Evolutionary conservation across 2,329 filamentous ascomycete genomes (phyloP).

Genomic region (Pestalotiopsis sp.): DNA sequence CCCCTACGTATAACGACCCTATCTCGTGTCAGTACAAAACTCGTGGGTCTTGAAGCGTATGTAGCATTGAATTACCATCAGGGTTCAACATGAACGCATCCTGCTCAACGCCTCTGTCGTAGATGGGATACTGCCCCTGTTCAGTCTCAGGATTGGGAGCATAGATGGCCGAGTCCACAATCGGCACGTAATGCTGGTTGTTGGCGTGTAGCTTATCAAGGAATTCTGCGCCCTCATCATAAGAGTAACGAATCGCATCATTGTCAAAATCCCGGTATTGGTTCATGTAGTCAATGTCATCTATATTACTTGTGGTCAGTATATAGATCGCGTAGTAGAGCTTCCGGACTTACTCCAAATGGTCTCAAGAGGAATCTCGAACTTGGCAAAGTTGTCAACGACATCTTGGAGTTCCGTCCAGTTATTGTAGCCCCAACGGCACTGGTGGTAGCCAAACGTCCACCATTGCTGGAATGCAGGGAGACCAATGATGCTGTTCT

Average conservation of each 20-base stretch:
- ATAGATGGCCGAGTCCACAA: slow-evolving; percentile 73
- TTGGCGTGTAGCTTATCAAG: slow-evolving; percentile 62
- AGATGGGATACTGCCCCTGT: slow-evolving; percentile 63
- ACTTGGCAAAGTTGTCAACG: slow-evolving; percentile 63
- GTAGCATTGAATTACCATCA: slow-evolving; percentile 42
- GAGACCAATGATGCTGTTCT: slow-evolving; percentile 64
- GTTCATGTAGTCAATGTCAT: slow-evolving; percentile 73
- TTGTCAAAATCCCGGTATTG: slow-evolving; percentile 62
- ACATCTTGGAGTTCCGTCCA: slow-evolving; percentile 68
- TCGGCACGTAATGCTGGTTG: slow-evolving; percentile 70
- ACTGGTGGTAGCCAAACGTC: slow-evolving; percentile 81
- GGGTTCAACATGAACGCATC: slow-evolving; percentile 54
- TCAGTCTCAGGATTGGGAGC: slow-evolving; percentile 69
- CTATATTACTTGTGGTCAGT: slow-evolving; percentile 45
- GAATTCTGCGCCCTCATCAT: slow-evolving; percentile 59
- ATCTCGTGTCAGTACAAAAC: not conserved
- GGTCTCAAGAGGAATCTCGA: slow-evolving; percentile 69
- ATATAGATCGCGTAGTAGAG: slow-evolving; percentile 35
- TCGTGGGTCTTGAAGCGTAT: not conserved
- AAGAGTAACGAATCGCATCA: slow-evolving; percentile 56
- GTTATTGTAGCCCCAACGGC: slow-evolving; percentile 78
- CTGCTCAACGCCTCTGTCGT: slow-evolving; percentile 60
- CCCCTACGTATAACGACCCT: slow-evolving; percentile 53
- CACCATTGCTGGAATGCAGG: slow-evolving; percentile 82
- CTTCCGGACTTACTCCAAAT: slow-evolving; percentile 58